A percentile compares a stretch with the other conserved stretches of the same genome.
Conservation (phyloP, 177 flowering plant genomes). For the Tripterygium wilfordii region DNA sequence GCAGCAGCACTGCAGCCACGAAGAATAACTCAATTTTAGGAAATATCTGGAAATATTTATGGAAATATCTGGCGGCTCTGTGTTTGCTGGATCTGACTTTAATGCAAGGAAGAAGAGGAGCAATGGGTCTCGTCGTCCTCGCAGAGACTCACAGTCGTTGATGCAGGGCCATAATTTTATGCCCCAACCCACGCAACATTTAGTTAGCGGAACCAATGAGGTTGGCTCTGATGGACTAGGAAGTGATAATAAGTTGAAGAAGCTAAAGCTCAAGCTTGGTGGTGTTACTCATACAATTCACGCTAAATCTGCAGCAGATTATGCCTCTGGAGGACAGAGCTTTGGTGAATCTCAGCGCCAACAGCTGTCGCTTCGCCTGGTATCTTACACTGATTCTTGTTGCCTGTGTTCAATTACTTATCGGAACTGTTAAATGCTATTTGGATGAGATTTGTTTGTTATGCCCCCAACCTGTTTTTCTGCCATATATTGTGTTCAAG, state of each 20-base stretch:
- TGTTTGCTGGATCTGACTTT: background rate
- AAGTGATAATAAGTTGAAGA: constrained; percentile 15
- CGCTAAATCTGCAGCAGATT: constrained; percentile 8
- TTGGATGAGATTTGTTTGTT: too few relatives aligned
- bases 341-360: constrained; percentile 1
- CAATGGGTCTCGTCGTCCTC: constrained; percentile 13
- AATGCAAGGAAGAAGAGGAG: constrained; percentile 21
- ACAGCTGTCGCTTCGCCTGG: constrained; percentile 10
- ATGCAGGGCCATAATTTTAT: background rate
- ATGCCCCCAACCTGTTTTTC: too few relatives aligned
- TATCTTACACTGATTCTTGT: background rate
- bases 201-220: constrained; percentile 3
- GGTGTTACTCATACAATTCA: constrained; percentile 23
- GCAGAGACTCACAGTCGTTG: constrained; percentile 7
- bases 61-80: background rate
- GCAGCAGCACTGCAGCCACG: background rate
- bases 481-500: too few relatives aligned
- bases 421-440: too few relatives aligned
- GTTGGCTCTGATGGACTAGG: constrained; percentile 11
- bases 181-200: constrained; percentile 2
- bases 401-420: too few relatives aligned
- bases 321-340: constrained; percentile 3
- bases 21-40: background rate
- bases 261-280: constrained; percentile 25
- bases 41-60: too few relatives aligned